Evolutionary conservation across 139 green algal genomes (phyloP).

Genomic region (Ettlia oleoabundans): DNA sequence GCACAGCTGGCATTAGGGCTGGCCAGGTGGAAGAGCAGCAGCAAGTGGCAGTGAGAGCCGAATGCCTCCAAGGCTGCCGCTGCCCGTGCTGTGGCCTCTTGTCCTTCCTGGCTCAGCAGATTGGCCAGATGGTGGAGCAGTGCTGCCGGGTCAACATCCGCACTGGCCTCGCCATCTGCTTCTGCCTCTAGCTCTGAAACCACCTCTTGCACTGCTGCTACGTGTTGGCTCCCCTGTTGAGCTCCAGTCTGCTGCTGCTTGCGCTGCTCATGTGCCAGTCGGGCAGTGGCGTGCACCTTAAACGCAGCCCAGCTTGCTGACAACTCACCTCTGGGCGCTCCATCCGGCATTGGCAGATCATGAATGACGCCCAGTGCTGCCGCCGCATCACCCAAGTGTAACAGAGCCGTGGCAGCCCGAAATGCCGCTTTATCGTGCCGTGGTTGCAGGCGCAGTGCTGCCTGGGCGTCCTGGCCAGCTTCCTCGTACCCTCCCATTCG

Average conservation of each 20-base stretch:
- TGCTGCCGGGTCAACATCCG: neutral
- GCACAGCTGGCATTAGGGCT: neutral
- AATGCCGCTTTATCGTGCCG: neutral
- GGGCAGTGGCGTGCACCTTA: neutral
- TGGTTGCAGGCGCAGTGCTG: neutral
- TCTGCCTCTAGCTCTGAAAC: neutral
- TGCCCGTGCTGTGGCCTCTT: neutral
- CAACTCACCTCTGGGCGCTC: neutral
- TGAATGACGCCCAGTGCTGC: neutral
- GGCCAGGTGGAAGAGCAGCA: constrained; percentile 18
- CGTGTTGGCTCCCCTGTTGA: neutral
- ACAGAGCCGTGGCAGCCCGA: neutral
- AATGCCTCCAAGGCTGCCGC: neutral
- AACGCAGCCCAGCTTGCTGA: neutral
- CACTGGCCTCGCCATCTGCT: neutral
- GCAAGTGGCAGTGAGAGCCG: neutral
- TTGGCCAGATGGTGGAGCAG: neutral
- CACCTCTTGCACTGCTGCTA: neutral
- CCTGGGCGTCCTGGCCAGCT: constrained; percentile 10
- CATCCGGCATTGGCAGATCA: neutral
- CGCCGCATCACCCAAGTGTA: neutral
- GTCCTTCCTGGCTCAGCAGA: neutral
- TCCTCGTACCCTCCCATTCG: constrained; percentile 16
- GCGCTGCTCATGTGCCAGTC: neutral
- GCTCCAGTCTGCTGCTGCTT: neutral